Percentiles rank a stretch among this genome's conserved stretches.
These are phyloP conservation scores for Nakaseomyces sp. DNA, from an alignment of 1,139 yeast species.

Conservation along the genomic window DNA sequence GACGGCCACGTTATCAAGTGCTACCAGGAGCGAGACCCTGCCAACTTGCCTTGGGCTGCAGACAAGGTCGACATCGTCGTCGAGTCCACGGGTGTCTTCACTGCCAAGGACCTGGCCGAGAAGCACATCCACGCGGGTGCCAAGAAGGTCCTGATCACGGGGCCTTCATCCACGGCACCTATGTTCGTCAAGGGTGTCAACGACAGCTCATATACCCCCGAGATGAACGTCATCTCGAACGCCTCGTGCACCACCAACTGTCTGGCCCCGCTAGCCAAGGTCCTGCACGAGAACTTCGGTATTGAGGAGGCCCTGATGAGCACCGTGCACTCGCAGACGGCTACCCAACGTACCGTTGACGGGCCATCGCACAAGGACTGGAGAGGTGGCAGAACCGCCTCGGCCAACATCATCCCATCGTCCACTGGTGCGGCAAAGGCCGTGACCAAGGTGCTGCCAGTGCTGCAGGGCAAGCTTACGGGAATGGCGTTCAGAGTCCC, in stretches of 20 bases:
- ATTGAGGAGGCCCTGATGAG: conserved; percentile 85
- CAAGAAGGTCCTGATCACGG: conserved; percentile 78
- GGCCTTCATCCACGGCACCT: conserved; percentile 82
- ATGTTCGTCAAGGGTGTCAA: conserved; percentile 86
- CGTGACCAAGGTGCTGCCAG: conserved; percentile 84
- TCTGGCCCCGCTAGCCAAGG: conserved; percentile 84
- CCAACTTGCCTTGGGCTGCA: conserved; percentile 74
- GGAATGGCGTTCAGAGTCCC: conserved; percentile 89
- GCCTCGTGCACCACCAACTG: conserved; percentile 89
- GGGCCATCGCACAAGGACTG: conserved; percentile 93
- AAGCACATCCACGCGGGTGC: conserved; percentile 85
- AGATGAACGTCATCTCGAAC: conserved; percentile 66
- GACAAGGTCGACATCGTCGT: conserved; percentile 67
- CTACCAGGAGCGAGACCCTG: conserved; percentile 76
- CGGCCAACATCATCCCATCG: conserved; percentile 83
- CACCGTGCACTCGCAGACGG: conserved; percentile 83
- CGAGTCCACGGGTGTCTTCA: conserved; percentile 86
- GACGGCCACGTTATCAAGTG: conserved; percentile 62
- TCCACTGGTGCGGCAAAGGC: conserved; percentile 92
- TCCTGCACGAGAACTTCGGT: conserved; percentile 68
- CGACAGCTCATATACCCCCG: conserved; percentile 61
- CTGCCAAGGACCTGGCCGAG: conserved; percentile 66
- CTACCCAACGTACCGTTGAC: conserved; percentile 84
- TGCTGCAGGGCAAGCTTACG: conserved; percentile 75
- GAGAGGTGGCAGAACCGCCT: conserved; percentile 94